Percentiles rank a stretch among this genome's conserved stretches.
Evolutionary conservation across 805 yeast species (phyloP).

Genomic region (Yueomyces sp.): DNA sequence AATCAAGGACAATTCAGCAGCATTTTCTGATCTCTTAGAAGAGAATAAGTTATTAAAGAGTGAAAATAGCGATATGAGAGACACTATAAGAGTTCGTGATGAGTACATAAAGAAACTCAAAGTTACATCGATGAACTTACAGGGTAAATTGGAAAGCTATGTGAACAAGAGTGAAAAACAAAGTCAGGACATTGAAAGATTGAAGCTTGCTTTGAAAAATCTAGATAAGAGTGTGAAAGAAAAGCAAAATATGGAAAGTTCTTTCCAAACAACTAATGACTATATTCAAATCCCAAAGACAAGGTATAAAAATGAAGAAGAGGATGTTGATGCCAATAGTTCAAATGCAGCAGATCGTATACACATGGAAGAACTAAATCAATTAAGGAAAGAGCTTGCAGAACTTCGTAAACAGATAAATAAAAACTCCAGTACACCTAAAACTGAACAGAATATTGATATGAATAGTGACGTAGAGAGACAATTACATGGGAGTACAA

Average conservation of each 20-base stretch:
- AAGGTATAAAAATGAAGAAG: background rate
- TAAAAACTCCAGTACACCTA: conserved; percentile 9
- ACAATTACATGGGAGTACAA: background rate
- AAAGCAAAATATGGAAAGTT: background rate
- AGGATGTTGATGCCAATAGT: conserved; percentile 2
- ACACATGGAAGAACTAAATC: background rate
- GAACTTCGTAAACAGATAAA: conserved; percentile 7
- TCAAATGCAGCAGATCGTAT: conserved; percentile 3
- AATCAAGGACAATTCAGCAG: background rate
- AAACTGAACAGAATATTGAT: conserved; percentile 1
- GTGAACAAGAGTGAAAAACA: background rate
- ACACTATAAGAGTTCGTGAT: background rate
- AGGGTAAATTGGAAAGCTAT: background rate
- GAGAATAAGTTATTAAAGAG: background rate
- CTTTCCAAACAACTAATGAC: conserved; percentile 2
- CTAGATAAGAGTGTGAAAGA: no score
- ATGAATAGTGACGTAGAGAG: background rate
- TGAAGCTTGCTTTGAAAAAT: background rate
- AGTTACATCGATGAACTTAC: background rate
- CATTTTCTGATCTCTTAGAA: background rate
- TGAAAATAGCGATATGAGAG: background rate
- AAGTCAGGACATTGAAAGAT: background rate
- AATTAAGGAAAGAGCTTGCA: conserved; percentile 8
- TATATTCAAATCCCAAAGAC: conserved; percentile 15
- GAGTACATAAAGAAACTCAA: background rate